Base-by-base conservation (phyloP, 768 basidiomycete genomes). In the Erythrobasidium yunnanense region DNA sequence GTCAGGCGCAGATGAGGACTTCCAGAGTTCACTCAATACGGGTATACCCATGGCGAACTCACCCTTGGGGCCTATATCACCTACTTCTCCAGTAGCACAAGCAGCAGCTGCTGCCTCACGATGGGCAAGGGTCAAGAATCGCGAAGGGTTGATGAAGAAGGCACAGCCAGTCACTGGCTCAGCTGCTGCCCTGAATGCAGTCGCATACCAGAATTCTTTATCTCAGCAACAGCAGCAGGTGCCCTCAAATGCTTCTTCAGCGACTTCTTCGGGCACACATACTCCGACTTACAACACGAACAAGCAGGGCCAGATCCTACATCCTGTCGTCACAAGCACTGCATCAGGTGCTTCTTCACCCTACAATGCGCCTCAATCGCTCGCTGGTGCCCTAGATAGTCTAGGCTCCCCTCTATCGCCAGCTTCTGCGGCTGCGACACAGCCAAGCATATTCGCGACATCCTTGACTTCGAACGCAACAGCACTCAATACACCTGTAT, bases 101-200 rank as follows among this genome's bases (percentile, higher is more conserved):
- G 23, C 49, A 51, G 8, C 49, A 25, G 49, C 11, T 11, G 25
- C 11, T 25, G 23, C 17, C 11, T 13, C 13, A 3, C 35, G 56
- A n/a, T 58, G 56, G 56, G 56, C 34, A 6, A 5, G 56, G 22
- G 34, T 29, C 6, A 58, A 46, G 25, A 49, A 63, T 49, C 33
- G 33, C 30, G 60, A 51, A 33, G 60, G 60, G 22, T 51, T 63
- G 27, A 29, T 29, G 4, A 63, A 63, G 60, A 63, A 63, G 49
- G 60, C 60, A 38, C 60, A 63, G 25, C 47, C 60, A 17, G 30
- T 63, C 25, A 49, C 49, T 8, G 54, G 54, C 32, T 25, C 32
- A 25, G 60, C 60, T 30, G 60, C 60, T 30, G 47, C n/a, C 7
- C 27, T 63, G 46, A 46, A 63, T 27, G 60, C 60, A 15, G 11